A percentile compares a stretch with the other conserved stretches of the same genome.
These are phyloP conservation scores for Pseudonitzschia pungens DNA, from an alignment of 108 stramenopile species.

Conservation along the genomic window DNA sequence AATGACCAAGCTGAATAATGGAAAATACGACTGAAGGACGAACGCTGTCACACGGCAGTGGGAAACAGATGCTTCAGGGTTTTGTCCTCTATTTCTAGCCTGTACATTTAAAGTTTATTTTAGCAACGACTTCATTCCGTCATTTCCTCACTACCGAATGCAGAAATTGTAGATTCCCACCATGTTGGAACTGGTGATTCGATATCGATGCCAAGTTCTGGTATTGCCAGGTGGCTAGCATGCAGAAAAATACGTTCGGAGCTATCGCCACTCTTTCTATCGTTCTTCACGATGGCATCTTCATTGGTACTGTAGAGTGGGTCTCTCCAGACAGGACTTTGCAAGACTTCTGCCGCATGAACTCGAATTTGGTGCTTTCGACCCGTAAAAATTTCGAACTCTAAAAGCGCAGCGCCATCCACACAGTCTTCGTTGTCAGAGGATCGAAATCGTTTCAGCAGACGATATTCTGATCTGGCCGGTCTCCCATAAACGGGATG, in stretches of 20 bases:
- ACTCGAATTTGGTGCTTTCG: constrained; percentile 82
- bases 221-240: constrained; percentile 47
- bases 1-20: not conserved
- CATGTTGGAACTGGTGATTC: constrained; percentile 54
- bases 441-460: constrained; percentile 26
- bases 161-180: constrained; percentile 40
- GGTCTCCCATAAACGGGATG: constrained; percentile 48
- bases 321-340: constrained; percentile 53
- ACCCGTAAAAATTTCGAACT: constrained; percentile 65
- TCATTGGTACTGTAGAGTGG: constrained; percentile 35
- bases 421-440: not conserved
- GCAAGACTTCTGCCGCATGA: constrained; percentile 60
- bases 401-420: constrained; percentile 36
- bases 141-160: not conserved
- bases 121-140: no score
- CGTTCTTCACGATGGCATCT: not conserved
- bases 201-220: constrained; percentile 43
- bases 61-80: not conserved
- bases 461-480: constrained; percentile 47
- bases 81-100: no score
- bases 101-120: not conserved
- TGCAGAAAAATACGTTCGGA: constrained; percentile 58
- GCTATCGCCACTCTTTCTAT: constrained; percentile 10
- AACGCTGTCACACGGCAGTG: not conserved
- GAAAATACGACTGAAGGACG: no score